A percentile compares a stretch with the other conserved stretches of the same genome.
Evolutionary conservation across 2,329 filamentous ascomycete genomes (phyloP).

Genomic region (Clonostachys rosea): DNA sequence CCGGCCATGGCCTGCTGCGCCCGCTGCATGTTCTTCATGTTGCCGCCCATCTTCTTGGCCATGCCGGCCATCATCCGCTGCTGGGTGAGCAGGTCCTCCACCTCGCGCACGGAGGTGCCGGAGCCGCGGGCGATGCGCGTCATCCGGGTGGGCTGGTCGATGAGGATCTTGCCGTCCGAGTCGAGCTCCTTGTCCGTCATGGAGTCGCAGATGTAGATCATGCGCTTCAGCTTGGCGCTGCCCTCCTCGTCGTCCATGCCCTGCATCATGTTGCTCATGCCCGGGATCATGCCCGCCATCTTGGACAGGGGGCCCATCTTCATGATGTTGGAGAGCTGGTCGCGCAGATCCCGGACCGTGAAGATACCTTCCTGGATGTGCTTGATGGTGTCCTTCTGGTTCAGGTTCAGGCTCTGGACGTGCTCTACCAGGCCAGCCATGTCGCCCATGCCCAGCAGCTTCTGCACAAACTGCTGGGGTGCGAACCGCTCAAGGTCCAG

Average conservation of each 20-base stretch:
- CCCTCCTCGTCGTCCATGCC: conserved; percentile 97
- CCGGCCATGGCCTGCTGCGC: conserved; percentile 89
- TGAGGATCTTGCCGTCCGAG: conserved; percentile 88
- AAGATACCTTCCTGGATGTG: conserved; percentile 97
- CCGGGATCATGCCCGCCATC: conserved; percentile 98
- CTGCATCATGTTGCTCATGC: conserved; percentile 88
- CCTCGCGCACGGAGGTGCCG: conserved; percentile 85
- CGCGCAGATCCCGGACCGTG: conserved; percentile 87
- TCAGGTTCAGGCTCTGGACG: conserved; percentile 89
- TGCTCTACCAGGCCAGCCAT: conserved; percentile 94
- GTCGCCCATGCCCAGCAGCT: conserved; percentile 94
- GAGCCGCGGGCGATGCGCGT: conserved; percentile 86
- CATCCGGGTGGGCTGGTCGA: conserved; percentile 89
- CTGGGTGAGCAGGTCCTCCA: conserved; percentile 95
- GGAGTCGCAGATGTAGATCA: conserved; percentile 98
- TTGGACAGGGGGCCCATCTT: conserved; percentile 98
- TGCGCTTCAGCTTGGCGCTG: conserved; percentile 87
- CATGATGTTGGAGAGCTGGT: conserved; percentile 97
- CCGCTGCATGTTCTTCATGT: conserved; percentile 96
- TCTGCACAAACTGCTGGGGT: conserved; percentile 88
- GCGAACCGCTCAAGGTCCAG: conserved; percentile 90
- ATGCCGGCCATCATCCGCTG: conserved; percentile 98
- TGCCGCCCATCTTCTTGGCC: conserved; percentile 98
- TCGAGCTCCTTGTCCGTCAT: conserved; percentile 98
- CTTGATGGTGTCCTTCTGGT: conserved; percentile 99